Evolutionary conservation across 768 basidiomycete species (phyloP).

Genomic region (Termitomyces titanicus): DNA sequence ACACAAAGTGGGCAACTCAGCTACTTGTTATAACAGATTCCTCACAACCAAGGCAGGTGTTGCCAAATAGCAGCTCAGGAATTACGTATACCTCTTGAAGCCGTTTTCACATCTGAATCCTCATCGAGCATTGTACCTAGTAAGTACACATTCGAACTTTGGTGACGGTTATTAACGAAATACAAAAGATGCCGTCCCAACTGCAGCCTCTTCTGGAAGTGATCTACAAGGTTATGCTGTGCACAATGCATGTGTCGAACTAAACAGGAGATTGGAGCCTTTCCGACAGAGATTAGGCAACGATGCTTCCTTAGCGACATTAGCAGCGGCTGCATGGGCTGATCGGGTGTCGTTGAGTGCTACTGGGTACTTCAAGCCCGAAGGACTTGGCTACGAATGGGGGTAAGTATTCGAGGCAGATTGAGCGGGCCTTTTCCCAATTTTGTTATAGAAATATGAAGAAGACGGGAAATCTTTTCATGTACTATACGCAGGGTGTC

Average conservation of each 20-base stretch:
- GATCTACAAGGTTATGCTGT: conserved; percentile 15
- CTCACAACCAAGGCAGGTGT: conserved; percentile 1
- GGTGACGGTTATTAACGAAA: not conserved
- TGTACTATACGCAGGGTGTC: conserved; percentile 16
- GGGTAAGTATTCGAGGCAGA: not conserved
- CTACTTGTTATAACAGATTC: not conserved
- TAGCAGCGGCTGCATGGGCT: conserved; percentile 12
- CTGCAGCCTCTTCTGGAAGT: conserved; percentile 13
- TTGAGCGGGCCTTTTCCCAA: not conserved
- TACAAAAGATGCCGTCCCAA: conserved; percentile 5
- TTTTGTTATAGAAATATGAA: conserved; percentile 9
- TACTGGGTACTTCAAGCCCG: conserved; percentile 11
- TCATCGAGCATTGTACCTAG: conserved; percentile 13
- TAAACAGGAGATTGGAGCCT: conserved; percentile 12
- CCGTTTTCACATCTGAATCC: conserved; percentile 14
- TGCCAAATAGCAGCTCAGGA: conserved; percentile 16
- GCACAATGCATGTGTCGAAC: conserved; percentile 15
- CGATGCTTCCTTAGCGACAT: conserved; percentile 6
- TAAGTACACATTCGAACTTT: not conserved
- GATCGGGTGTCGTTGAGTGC: conserved; percentile 14
- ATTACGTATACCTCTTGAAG: conserved; percentile 9
- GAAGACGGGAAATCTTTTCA: conserved; percentile 13
- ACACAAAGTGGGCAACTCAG: conserved; percentile 2
- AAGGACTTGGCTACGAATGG: conserved; percentile 14
- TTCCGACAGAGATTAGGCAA: conserved; percentile 11